Percentiles rank a stretch among this genome's conserved stretches.
Evolutionary conservation across 176 grass and related monocot species (phyloP).

Genomic region (Hyparrhenia diplandra): DNA sequence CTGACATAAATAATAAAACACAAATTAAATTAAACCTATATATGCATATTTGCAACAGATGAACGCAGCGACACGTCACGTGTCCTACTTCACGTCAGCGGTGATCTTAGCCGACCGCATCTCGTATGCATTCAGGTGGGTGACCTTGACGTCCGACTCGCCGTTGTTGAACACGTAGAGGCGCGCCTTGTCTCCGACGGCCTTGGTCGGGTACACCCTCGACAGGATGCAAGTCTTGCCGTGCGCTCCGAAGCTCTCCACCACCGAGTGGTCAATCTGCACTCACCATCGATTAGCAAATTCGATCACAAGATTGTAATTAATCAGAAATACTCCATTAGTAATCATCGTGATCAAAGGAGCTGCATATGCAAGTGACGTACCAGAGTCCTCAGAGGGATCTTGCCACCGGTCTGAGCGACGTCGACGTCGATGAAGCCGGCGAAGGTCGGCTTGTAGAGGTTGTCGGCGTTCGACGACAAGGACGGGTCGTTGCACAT

Average conservation of each 20-base stretch:
- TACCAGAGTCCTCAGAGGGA: constrained; percentile 41
- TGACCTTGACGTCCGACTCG: constrained; percentile 17
- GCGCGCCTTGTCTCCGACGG: constrained; percentile 39
- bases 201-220: constrained; percentile 49
- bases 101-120: too few relatives aligned
- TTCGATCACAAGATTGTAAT: neutral
- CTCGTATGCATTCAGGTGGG: too few relatives aligned
- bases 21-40: too few relatives aligned
- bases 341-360: neutral
- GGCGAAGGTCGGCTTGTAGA: constrained; percentile 56
- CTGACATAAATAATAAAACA: too few relatives aligned
- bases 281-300: neutral
- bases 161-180: constrained; percentile 70
- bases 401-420: constrained; percentile 15
- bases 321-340: neutral
- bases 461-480: constrained; percentile 9
- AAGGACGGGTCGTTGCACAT: constrained; percentile 55
- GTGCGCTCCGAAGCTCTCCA: constrained; percentile 47
- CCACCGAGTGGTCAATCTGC: too few relatives aligned
- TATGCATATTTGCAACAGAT: too few relatives aligned
- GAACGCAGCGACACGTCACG: too few relatives aligned
- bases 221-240: constrained; percentile 55
- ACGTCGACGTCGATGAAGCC: constrained; percentile 54
- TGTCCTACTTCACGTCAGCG: too few relatives aligned
- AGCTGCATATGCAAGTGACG: neutral